Conservation (phyloP, 2,329 filamentous ascomycete species). For the Nigrospora sphaerica region DNA sequence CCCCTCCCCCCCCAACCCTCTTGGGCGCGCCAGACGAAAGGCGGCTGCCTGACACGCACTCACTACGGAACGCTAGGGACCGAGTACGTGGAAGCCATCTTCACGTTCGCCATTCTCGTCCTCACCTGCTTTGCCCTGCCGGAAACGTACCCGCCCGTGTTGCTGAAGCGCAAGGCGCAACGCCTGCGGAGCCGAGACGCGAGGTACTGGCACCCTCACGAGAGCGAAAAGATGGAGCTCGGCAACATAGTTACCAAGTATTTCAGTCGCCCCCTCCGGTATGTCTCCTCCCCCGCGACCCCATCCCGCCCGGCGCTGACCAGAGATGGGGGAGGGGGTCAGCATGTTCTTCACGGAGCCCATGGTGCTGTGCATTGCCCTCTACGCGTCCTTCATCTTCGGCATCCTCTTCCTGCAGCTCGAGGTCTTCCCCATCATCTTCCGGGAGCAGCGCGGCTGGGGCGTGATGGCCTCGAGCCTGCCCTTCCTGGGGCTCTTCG, state of each 20-base stretch:
- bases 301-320: conserved; percentile 19
- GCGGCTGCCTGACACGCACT: neutral
- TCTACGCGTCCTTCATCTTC: conserved; percentile 39
- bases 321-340: conserved; percentile 19
- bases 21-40: too few species aligned
- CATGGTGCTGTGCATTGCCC: conserved; percentile 35
- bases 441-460: conserved; percentile 33
- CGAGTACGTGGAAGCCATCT: conserved; percentile 34
- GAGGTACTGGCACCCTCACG: conserved; percentile 40
- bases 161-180: conserved; percentile 23
- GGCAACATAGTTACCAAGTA: conserved; percentile 8
- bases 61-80: conserved; percentile 16
- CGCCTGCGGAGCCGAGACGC: conserved; percentile 30
- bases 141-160: conserved; percentile 25
- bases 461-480: conserved; percentile 31
- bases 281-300: conserved; percentile 19
- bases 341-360: conserved; percentile 39
- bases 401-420: conserved; percentile 37
- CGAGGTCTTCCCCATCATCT: conserved; percentile 40
- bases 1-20: too few species aligned
- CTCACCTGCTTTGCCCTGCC: conserved; percentile 19
- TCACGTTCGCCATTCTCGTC: conserved; percentile 21
- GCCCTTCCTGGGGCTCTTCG: conserved; percentile 35
- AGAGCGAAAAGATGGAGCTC: conserved; percentile 20
- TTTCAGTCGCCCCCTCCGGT: conserved; percentile 18